Conservation (phyloP, 495 filamentous ascomycete genomes). For the Xylaria curta region DNA sequence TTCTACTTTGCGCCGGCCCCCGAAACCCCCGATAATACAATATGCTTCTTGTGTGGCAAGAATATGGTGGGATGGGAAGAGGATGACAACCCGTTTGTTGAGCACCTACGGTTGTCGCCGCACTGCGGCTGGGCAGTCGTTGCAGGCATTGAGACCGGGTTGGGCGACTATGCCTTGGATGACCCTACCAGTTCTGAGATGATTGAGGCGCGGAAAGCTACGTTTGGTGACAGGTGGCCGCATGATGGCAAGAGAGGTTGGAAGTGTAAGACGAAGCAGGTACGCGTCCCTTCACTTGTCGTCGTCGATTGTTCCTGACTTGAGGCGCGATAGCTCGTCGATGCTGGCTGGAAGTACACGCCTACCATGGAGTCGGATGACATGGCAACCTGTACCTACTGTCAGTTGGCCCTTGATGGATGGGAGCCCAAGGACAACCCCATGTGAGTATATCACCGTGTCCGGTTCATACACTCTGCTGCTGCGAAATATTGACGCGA, state of each 20-base stretch:
- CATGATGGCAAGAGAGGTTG: conserved; percentile 88
- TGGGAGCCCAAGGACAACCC: conserved; percentile 94
- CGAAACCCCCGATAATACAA: conserved; percentile 81
- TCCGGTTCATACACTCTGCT: conserved; percentile 27
- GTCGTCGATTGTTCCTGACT: conserved; percentile 20
- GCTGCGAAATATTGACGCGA: conserved; percentile 38
- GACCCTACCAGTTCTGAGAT: conserved; percentile 76
- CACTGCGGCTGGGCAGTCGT: conserved; percentile 89
- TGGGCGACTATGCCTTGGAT: conserved; percentile 68
- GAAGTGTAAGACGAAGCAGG: conserved; percentile 86
- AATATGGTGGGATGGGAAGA: conserved; percentile 88
- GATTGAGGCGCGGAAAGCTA: conserved; percentile 76
- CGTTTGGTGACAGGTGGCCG: conserved; percentile 82
- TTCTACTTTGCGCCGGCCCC: conserved; percentile 84
- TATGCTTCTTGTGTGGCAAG: conserved; percentile 83
- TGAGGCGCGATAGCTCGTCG: conserved; percentile 71
- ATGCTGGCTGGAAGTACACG: conserved; percentile 92
- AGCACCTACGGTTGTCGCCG: conserved; percentile 82
- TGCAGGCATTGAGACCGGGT: conserved; percentile 68
- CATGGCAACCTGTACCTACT: conserved; percentile 87
- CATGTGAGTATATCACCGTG: conserved; percentile 60
- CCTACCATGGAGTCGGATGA: conserved; percentile 81
- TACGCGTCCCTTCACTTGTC: conserved; percentile 43
- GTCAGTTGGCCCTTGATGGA: conserved; percentile 80
- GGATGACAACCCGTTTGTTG: conserved; percentile 76